Evolutionary conservation across 2,329 filamentous ascomycete species (phyloP).

Genomic region (Gaeumannomyces tritici): DNA sequence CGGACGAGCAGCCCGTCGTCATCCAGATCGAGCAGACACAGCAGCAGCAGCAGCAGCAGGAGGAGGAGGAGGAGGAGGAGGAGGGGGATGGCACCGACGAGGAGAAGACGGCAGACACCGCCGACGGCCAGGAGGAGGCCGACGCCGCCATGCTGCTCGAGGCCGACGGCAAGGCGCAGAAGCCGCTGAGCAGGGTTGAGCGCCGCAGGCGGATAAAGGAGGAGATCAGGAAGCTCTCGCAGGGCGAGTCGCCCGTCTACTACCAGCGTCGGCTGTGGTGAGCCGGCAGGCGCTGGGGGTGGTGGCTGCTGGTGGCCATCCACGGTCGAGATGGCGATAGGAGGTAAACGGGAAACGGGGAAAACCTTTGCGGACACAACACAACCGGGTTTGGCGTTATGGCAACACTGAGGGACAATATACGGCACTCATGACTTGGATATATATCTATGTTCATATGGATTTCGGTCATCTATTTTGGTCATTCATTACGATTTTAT

Average conservation of each 20-base stretch:
- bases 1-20: not conserved
- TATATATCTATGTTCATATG: not conserved
- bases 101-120: conserved; percentile 9
- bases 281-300: conserved; percentile 3
- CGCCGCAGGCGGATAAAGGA: conserved; percentile 37
- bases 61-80: too few relatives aligned
- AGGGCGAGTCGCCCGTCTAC: conserved; percentile 26
- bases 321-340: too few relatives aligned
- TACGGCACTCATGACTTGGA: not conserved
- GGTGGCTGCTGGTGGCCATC: too few relatives aligned
- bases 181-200: conserved; percentile 41
- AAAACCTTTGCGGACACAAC: not conserved
- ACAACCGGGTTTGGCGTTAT: not conserved
- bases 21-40: conserved; percentile 4
- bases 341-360: not conserved
- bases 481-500: not conserved
- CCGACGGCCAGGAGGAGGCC: not conserved
- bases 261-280: conserved; percentile 48
- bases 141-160: conserved; percentile 18
- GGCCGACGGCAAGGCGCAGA: conserved; percentile 25
- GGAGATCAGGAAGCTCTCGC: conserved; percentile 11
- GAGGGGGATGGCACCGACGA: too few relatives aligned
- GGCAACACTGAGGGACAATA: not conserved
- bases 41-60: too few relatives aligned
- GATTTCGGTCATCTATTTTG: not conserved